Evolutionary conservation across 2,329 filamentous ascomycete genomes (phyloP).

Genomic region (Elsinoe perseae): DNA sequence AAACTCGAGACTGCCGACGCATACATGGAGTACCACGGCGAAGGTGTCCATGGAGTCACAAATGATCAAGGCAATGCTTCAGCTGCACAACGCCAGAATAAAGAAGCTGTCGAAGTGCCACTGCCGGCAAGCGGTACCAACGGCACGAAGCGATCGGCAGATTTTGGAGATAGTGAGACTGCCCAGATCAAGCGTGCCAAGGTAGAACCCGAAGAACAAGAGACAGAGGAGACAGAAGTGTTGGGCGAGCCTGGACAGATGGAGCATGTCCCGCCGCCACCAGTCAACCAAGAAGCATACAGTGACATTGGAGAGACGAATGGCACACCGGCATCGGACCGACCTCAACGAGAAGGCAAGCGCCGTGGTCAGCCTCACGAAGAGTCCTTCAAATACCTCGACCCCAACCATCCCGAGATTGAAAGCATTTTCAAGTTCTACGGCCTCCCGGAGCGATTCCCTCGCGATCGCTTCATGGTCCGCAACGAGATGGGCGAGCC

Average conservation of each 20-base stretch:
- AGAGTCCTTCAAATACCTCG: conserved; percentile 90
- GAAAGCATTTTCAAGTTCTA: conserved; percentile 76
- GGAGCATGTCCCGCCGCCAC: conserved; percentile 24
- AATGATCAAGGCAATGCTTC: conserved; percentile 20
- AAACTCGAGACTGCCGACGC: conserved; percentile 26
- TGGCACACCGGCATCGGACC: not conserved
- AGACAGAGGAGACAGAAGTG: conserved; percentile 22
- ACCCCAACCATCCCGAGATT: conserved; percentile 66
- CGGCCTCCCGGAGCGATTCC: conserved; percentile 73
- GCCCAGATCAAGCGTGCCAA: conserved; percentile 29
- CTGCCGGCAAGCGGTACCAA: not conserved
- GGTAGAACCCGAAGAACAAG: conserved; percentile 26
- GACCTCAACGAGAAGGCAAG: conserved; percentile 18
- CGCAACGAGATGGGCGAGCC: conserved; percentile 84
- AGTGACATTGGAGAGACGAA: conserved; percentile 12
- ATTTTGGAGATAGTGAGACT: conserved; percentile 30
- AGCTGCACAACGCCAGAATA: conserved; percentile 23
- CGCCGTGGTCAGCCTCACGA: conserved; percentile 51
- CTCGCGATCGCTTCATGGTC: conserved; percentile 87
- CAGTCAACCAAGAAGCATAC: conserved; percentile 17
- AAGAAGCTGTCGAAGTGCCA: conserved; percentile 16
- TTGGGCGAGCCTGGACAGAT: conserved; percentile 20
- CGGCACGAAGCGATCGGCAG: conserved; percentile 34
- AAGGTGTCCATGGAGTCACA: not conserved
- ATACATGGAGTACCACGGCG: conserved; percentile 16